Evolutionary conservation across 306 rosid species (phyloP).

Genomic region (Oxytropis ochrocephala): DNA sequence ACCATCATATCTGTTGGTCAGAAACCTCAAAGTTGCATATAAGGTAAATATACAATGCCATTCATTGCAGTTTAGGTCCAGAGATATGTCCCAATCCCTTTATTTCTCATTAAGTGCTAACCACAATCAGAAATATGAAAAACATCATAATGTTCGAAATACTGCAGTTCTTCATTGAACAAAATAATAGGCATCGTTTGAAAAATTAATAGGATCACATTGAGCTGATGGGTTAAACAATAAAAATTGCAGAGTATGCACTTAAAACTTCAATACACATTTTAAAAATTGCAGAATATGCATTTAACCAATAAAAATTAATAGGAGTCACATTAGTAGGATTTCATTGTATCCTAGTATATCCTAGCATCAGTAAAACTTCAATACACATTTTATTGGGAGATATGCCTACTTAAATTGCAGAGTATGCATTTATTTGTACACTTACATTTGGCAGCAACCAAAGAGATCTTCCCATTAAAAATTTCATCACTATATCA

Average conservation of each 20-base stretch:
- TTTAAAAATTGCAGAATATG: neutral
- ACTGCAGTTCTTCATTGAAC: neutral
- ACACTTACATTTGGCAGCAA: neutral
- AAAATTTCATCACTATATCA: neutral
- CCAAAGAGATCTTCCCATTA: neutral
- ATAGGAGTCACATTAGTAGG: too few species aligned
- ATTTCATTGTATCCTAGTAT: too few species aligned
- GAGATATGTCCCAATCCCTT: neutral
- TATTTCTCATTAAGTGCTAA: slow-evolving; percentile 8
- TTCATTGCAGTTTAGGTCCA: neutral
- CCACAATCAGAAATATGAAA: neutral
- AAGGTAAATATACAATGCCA: slow-evolving; percentile 6
- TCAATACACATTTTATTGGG: neutral
- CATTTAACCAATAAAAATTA: too few species aligned
- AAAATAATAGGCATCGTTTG: neutral
- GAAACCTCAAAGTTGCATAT: neutral
- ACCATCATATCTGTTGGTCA: slow-evolving; percentile 6
- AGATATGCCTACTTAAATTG: neutral
- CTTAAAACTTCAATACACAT: neutral
- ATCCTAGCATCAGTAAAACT: neutral
- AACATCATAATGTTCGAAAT: neutral
- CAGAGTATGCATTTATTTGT: neutral
- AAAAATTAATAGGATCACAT: neutral
- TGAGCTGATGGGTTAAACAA: neutral
- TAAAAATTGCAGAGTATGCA: neutral